Base-by-base conservation (phyloP, 495 filamentous ascomycete genomes). In the Talaromyces adpressus region DNA sequence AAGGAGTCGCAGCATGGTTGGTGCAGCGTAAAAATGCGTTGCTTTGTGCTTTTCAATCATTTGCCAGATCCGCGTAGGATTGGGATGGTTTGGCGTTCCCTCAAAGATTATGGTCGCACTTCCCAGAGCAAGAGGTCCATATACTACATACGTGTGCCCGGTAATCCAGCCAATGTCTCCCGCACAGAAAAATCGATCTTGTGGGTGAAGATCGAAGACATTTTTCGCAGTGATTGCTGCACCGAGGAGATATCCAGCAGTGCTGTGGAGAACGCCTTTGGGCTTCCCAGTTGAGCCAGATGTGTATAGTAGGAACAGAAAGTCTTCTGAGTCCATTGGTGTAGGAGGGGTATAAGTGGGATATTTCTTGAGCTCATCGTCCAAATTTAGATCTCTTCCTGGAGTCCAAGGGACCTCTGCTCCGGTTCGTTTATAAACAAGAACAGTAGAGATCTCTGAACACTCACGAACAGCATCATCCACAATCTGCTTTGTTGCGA, bases 111-210 rank as follows among this genome's bases (percentile, higher is more conserved):
- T 90, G 2, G 94, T 97, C 23, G 93, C 83, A 66, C 96, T 87
- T 79, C 94, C 94, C 51, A 98, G 83, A 5, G 98, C 81, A 49
- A 98, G 82, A 57, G 94, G 94, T 11, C 95, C 91, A 71, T 98
- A 98, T 25, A 98, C 93, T 57, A 97, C 93, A 71, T 98, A 98
- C 54, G 94, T 97, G 77, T 98, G 94, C 18, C 94, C 94, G 51
- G 95, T 98, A 72, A 98, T 98, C 94, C 94, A 98, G 67, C 94
- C 94, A 60, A 98, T 92, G 72, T 98, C 94, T 73, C 95, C 95
- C 73, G 91, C 94, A 69, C 94, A 98, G 85, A 97, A 97, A 81
- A 92, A 97, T 60, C 83, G 84, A 76, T 98, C 94, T 59, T 85
- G 86, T 53, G 91, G 88, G 68, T 98, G 94, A 66, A 98, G 93